Evolutionary conservation across 2,329 filamentous ascomycete species (phyloP), one percentile per base, ranked within the genome.

Genomic region (Chlorencoelia australis): DNA sequence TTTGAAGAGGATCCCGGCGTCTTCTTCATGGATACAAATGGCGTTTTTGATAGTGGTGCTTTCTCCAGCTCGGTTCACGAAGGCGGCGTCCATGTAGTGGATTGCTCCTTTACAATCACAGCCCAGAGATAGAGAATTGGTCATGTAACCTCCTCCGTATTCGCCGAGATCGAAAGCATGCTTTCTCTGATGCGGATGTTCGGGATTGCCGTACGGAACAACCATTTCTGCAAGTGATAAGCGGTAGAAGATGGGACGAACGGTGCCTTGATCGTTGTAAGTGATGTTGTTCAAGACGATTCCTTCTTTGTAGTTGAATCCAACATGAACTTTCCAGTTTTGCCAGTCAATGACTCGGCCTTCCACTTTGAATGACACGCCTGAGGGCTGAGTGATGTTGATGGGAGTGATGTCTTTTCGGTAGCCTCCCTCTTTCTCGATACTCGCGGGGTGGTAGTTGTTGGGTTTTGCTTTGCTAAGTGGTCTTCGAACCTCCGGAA

Each of bases 21-120:
- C 88, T 63, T 95, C 88, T 59, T 95, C 88, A 61, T 95, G 88
- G 47, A 95, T 88, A 59, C 88, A 95, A 48, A 95, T 82, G 24
- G 88, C 88, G 54, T 94, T 94, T 67, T 94, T 89, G 65, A 94
- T 86, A 1, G 78, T 82, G 4, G 78, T 76, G 18, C 82, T 67
- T n/a, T 73, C 71, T 16, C 88, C 88, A 4, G 76, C 73, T 10
- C 76, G 71, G 41, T 86, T 86, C 26, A 88, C 82, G 55, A 94
- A 91, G 8, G 81, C 74, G 2, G 85, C 86, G 51, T 94, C 85
- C 59, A 95, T 77, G 58, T 95, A 95, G 59, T 91, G 83, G 51
- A 95, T 94, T 0, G 79, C 75, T 10, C 85, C 86, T 61, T 93
- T 91, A 70, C 86, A 94, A 60, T 89, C 83, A 51, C 83, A 88